These are phyloP conservation scores for Metschnikowia cubensis DNA, from an alignment of 805 yeast genomes.

Conservation along the genomic window DNA sequence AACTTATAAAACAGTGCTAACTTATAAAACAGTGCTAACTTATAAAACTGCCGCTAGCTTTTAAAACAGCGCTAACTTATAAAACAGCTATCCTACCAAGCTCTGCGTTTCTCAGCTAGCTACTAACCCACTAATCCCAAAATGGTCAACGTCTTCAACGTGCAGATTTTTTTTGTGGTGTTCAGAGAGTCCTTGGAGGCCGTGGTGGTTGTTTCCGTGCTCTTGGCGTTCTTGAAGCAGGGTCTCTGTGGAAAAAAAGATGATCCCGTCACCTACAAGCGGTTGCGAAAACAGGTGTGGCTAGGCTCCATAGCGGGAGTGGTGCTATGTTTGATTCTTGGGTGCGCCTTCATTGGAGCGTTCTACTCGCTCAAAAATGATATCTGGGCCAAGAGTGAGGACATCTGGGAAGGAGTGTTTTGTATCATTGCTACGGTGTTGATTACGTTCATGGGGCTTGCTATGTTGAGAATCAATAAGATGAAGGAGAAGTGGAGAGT, in stretches of 20 bases:
- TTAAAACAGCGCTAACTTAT: too few species aligned
- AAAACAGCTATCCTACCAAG: too few species aligned
- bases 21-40: too few species aligned
- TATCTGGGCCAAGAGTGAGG: slow-evolving; percentile 84
- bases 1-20: too few species aligned
- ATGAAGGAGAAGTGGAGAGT: slow-evolving; percentile 97
- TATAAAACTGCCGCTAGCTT: too few species aligned
- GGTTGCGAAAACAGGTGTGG: slow-evolving; percentile 78
- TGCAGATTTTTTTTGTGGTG: slow-evolving; percentile 79
- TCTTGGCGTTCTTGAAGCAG: slow-evolving; percentile 86
- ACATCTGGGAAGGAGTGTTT: slow-evolving; percentile 95
- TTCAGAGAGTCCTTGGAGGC: slow-evolving; percentile 95
- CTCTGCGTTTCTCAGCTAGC: too few species aligned
- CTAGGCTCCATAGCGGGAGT: slow-evolving; percentile 71
- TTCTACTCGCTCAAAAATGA: slow-evolving; percentile 78
- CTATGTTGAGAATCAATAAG: slow-evolving; percentile 91
- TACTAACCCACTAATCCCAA: neutral
- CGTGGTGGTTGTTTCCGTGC: slow-evolving; percentile 81
- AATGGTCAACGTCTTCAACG: slow-evolving; percentile 59
- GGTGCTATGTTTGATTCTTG: slow-evolving; percentile 72
- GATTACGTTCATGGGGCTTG: slow-evolving; percentile 91
- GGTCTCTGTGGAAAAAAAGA: slow-evolving; percentile 58
- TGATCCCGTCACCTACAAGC: slow-evolving; percentile 54
- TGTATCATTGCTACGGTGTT: slow-evolving; percentile 84
- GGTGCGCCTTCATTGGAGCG: slow-evolving; percentile 92